Evolutionary conservation across 257 asterid species (phyloP).

Genomic region (Verbascum thapsus): DNA sequence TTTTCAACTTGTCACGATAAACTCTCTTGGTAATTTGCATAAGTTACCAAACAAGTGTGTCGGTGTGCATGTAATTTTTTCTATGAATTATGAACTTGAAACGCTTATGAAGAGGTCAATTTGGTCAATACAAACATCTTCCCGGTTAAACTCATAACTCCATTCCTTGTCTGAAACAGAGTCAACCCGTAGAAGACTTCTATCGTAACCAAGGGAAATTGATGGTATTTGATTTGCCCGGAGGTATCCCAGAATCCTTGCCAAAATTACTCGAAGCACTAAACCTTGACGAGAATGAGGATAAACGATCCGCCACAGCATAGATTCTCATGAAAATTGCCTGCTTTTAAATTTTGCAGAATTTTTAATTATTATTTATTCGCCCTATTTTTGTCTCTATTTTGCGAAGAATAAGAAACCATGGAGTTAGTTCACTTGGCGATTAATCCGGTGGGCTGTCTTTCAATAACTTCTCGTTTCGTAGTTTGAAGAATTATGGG

Average conservation of each 20-base stretch:
- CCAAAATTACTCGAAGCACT: conserved; percentile 88
- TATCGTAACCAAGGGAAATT: conserved; percentile 69
- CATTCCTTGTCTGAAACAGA: conserved; percentile 46
- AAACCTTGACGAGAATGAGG: conserved; percentile 80
- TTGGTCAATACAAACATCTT: neutral
- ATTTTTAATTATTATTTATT: too few species aligned
- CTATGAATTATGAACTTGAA: neutral
- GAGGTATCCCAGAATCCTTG: conserved; percentile 93
- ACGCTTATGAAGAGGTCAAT: neutral
- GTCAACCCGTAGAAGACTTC: conserved; percentile 88
- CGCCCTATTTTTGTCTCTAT: too few species aligned
- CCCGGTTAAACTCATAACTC: neutral
- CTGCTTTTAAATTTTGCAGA: conserved; percentile 50
- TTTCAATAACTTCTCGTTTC: too few species aligned
- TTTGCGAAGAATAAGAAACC: too few species aligned
- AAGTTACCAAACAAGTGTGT: too few species aligned
- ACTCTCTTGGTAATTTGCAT: too few species aligned
- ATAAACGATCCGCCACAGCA: conserved; percentile 65
- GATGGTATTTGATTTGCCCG: conserved; percentile 82
- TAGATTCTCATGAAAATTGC: conserved; percentile 37
- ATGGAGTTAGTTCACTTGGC: too few species aligned
- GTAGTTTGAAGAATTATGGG: too few species aligned
- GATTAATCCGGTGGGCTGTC: too few species aligned
- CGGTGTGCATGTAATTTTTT: too few species aligned
- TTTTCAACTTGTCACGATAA: too few species aligned